These are phyloP conservation scores for Neonectria punicea DNA, from an alignment of 2,329 filamentous ascomycete genomes.

Conservation along the genomic window DNA sequence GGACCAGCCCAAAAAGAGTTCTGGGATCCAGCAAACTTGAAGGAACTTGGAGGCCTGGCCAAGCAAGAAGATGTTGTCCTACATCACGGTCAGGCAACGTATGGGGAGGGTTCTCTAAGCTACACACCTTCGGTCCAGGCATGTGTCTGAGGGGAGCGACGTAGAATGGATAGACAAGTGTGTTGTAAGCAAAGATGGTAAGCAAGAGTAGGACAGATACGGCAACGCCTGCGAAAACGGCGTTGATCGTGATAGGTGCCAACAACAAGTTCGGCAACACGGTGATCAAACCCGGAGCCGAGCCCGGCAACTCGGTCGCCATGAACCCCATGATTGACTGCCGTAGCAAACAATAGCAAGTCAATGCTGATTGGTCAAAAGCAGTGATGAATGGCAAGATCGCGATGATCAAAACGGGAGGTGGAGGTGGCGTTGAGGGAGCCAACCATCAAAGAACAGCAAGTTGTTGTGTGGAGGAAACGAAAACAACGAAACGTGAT, in stretches of 20 bases:
- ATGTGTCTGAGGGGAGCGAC: conserved; percentile 57
- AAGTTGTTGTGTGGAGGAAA: not conserved
- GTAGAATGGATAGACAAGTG: conserved; percentile 55
- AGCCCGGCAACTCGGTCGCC: not conserved
- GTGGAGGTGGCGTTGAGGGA: not conserved
- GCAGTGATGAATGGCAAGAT: not conserved
- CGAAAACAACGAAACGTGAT: not conserved
- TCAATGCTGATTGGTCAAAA: not conserved
- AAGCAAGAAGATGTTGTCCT: conserved; percentile 53
- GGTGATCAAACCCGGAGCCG: not conserved
- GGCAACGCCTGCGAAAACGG: conserved; percentile 2
- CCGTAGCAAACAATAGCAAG: not conserved
- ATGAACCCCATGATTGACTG: not conserved
- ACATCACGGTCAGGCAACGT: not conserved
- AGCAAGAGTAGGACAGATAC: not conserved
- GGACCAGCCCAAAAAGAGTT: conserved; percentile 45
- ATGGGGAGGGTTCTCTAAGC: no score
- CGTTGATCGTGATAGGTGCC: not conserved
- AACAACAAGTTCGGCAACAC: not conserved
- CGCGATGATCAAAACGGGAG: not conserved
- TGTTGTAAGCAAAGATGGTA: conserved; percentile 20
- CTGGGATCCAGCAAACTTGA: conserved; percentile 41
- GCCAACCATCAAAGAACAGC: not conserved
- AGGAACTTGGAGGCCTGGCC: conserved; percentile 52
- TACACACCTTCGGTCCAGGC: conserved; percentile 54